A percentile compares a stretch with the other conserved stretches of the same genome.
These are phyloP conservation scores for Chamaenerion angustifolium DNA, from an alignment of 345 rosid species.

Conservation along the genomic window DNA sequence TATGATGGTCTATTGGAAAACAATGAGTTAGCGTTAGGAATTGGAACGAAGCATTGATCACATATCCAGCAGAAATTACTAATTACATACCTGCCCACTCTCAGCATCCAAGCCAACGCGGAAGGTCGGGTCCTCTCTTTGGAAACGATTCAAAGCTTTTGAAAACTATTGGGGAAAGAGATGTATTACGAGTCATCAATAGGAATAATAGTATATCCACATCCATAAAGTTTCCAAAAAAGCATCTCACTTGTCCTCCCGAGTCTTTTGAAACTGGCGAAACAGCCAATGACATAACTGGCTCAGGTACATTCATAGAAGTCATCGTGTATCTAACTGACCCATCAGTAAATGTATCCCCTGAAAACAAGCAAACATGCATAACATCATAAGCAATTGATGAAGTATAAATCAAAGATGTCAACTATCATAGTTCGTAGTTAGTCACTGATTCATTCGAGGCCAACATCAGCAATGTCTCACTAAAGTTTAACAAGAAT, in stretches of 20 bases:
- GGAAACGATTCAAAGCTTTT: conserved; percentile 92
- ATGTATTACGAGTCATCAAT: too few relatives aligned
- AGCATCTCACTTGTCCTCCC: conserved; percentile 80
- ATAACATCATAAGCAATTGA: not conserved
- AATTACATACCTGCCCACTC: conserved; percentile 68
- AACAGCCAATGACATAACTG: conserved; percentile 96
- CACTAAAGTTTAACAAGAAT: too few relatives aligned
- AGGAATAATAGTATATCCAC: too few relatives aligned
- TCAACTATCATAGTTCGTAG: too few relatives aligned
- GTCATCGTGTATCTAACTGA: conserved; percentile 94
- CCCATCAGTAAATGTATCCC: conserved; percentile 95
- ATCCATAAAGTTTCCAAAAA: not conserved
- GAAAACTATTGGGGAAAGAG: conserved; percentile 41
- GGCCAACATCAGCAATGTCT: too few relatives aligned
- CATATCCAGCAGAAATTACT: not conserved
- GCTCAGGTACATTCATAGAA: conserved; percentile 98
- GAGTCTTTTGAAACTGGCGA: conserved; percentile 94
- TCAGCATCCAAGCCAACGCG: conserved; percentile 97
- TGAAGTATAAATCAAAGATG: conserved; percentile 2
- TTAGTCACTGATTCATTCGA: too few relatives aligned
- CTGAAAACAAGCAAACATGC: conserved; percentile 18
- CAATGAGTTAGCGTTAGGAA: not conserved
- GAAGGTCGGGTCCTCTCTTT: conserved; percentile 95
- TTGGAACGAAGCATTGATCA: not conserved
- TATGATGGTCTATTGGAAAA: conserved; percentile 59